Conservation (phyloP, 805 yeast species). For the Cyberlindnera mississippiensis region DNA sequence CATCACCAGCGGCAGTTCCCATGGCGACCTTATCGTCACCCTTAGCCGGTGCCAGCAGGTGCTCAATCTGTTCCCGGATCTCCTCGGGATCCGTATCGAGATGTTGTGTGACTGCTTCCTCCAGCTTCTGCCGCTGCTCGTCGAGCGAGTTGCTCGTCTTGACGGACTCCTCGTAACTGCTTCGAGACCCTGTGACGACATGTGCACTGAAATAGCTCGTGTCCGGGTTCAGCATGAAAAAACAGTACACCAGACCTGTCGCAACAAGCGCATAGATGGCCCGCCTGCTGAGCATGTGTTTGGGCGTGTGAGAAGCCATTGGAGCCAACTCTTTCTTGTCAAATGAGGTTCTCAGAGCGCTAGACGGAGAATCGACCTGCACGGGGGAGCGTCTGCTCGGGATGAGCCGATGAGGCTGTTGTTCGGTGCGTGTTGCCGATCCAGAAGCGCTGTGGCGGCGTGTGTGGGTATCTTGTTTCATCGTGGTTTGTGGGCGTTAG, state of each 20-base stretch:
- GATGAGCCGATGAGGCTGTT: not conserved
- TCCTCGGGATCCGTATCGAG: not conserved
- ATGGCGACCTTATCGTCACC: not conserved
- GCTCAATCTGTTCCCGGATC: not conserved
- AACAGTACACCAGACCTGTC: not conserved
- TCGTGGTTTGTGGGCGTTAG: too few species aligned
- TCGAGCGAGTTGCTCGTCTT: not conserved
- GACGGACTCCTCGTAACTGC: not conserved
- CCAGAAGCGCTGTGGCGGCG: not conserved
- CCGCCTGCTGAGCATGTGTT: not conserved
- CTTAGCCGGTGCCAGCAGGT: conserved; percentile 1
- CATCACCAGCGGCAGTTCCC: not conserved
- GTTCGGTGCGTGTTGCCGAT: not conserved
- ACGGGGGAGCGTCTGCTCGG: not conserved
- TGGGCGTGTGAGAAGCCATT: not conserved
- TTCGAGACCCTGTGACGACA: not conserved
- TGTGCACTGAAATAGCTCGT: not conserved
- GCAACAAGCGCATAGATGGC: not conserved
- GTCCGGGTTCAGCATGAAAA: not conserved
- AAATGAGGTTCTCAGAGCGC: too few species aligned
- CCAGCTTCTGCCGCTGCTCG: not conserved
- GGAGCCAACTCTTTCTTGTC: not conserved
- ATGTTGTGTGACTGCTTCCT: not conserved
- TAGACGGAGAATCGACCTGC: not conserved
- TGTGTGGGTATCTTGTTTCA: not conserved